These are phyloP conservation scores for Pythium brassicae DNA, from an alignment of 352 stramenopile genomes.

Conservation along the genomic window DNA sequence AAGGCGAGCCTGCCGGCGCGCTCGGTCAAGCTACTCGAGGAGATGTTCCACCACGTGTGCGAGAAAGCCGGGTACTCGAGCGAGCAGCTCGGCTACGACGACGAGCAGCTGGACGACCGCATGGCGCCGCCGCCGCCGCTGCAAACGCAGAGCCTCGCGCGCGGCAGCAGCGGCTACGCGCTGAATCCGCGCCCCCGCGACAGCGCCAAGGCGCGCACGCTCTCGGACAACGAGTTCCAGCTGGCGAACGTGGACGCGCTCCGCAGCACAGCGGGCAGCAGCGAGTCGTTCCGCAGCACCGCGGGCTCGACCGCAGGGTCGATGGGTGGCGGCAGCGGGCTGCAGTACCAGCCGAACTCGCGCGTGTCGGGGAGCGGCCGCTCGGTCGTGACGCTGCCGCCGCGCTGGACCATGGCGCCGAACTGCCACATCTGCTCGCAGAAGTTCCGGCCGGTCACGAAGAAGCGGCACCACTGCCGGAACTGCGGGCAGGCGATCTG, in stretches of 20 bases:
- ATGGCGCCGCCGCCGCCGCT: background rate
- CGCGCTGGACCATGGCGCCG: slow-evolving; percentile 77
- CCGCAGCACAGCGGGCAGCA: background rate
- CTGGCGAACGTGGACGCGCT: background rate
- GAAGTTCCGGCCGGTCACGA: slow-evolving; percentile 70
- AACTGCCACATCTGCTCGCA: slow-evolving; percentile 84
- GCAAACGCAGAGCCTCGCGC: background rate
- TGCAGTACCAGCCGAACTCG: slow-evolving; percentile 31
- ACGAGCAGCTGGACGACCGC: slow-evolving; percentile 11
- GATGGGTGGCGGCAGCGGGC: slow-evolving; percentile 3
- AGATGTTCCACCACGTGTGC: slow-evolving; percentile 87
- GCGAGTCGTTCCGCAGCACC: slow-evolving; percentile 22
- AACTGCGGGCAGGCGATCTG: slow-evolving; percentile 87
- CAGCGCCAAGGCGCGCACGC: slow-evolving; percentile 49
- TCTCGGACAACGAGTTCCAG: slow-evolving; percentile 69
- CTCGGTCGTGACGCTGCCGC: slow-evolving; percentile 57
- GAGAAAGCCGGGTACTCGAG: slow-evolving; percentile 49
- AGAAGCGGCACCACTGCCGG: slow-evolving; percentile 84
- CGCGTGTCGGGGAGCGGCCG: slow-evolving; percentile 24
- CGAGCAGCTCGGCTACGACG: slow-evolving; percentile 52
- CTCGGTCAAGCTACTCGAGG: slow-evolving; percentile 74
- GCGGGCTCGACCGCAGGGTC: slow-evolving; percentile 13
- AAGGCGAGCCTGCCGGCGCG: slow-evolving; percentile 51
- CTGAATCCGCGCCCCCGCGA: slow-evolving; percentile 2
- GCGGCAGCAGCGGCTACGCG: slow-evolving; percentile 13